Evolutionary conservation across 2,329 filamentous ascomycete species (phyloP), one percentile per base, ranked within the genome.

Genomic region (Aspergillus novofumigatus): DNA sequence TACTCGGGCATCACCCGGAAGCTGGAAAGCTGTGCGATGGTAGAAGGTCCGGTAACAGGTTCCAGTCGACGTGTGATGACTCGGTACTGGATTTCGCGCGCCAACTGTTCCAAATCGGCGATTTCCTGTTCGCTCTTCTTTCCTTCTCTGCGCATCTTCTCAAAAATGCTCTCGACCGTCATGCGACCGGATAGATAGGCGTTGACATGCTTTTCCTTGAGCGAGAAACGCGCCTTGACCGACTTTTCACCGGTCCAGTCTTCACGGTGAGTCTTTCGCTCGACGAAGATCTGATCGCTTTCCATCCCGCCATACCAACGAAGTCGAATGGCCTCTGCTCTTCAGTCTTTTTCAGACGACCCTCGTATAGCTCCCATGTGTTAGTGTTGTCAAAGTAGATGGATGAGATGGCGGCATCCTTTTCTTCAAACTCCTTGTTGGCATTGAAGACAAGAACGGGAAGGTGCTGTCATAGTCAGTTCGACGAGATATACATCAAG

Each of bases 161-260:
- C 93, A 61, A 99, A 97, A n/a, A 95, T 85, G 58, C 90, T 87
- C 41, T 88, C 86, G 0, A 94, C 92, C 1, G 92, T 90, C 69
- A 96, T 82, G 66, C 92, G 86, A 54, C 94, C 94, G 52, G 83
- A 82, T 75, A 99, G 80, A 72, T 92, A 99, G 14, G 91, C 83
- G 70, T 97, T 97, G 69, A 99, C 89, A 61, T 97, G 90, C 82
- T 99, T 99, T 78, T 99, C 94, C 79, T 99, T 97, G 62, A 94
- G 82, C 8, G 90, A 83, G 70, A 99, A 99, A 47, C 94, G 89
- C 47, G 94, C 93, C 79, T 99, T 99, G 77, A 99, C 94, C 1
- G 93, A 97, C 78, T 97, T 96, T 74, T 99, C 94, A 57, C 94
- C 94, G 0, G 94, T 99, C 94, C 94, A 99, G 74, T 99, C 94